Conservation (phyloP, 2,329 filamentous ascomycete genomes). For the Alternaria dauci region DNA sequence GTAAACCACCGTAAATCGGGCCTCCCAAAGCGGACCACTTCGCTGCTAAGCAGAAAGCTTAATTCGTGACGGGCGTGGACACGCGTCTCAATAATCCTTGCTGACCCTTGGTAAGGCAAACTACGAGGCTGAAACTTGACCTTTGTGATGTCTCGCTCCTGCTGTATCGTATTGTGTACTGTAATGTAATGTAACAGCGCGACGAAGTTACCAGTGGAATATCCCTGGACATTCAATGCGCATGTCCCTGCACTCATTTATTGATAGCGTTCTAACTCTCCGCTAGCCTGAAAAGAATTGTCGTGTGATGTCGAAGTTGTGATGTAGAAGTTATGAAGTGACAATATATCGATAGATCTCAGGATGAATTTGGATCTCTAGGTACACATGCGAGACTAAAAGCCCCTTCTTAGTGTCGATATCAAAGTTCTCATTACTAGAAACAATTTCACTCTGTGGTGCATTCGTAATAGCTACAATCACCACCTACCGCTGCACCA, state of each 20-base stretch:
- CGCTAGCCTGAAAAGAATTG: background rate
- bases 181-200: background rate
- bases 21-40: slow-evolving; percentile 6
- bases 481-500: background rate
- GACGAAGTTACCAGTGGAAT: background rate
- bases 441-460: background rate
- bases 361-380: background rate
- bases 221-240: background rate
- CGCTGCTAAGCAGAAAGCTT: slow-evolving; percentile 16
- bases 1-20: background rate
- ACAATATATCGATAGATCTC: background rate
- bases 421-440: background rate
- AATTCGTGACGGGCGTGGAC: background rate
- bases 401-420: background rate
- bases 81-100: background rate
- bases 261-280: background rate
- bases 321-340: background rate
- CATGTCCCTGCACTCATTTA: background rate
- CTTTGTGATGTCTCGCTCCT: background rate
- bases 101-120: slow-evolving; percentile 17
- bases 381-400: background rate
- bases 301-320: background rate
- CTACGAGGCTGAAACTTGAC: slow-evolving; percentile 14
- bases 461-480: background rate
- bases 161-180: background rate